Evolutionary conservation across 2,329 filamentous ascomycete species (phyloP).

Genomic region (Lizonia empirigonia): DNA sequence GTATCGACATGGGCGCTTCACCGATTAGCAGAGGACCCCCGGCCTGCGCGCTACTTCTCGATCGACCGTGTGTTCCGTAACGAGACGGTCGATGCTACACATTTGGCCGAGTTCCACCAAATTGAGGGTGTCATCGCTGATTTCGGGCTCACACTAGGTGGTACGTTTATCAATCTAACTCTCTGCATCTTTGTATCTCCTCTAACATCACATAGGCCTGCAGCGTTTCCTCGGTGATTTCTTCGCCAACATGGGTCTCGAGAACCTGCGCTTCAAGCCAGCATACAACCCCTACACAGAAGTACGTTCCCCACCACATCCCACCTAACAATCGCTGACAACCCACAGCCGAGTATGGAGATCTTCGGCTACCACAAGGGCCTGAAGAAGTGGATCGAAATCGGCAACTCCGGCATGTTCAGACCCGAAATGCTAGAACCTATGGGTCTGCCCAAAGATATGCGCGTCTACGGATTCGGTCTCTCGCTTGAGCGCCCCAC

Average conservation of each 20-base stretch:
- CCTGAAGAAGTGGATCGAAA: constrained; percentile 74
- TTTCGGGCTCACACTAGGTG: constrained; percentile 89
- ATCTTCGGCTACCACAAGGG: constrained; percentile 93
- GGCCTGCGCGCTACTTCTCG: constrained; percentile 94
- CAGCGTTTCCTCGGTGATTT: constrained; percentile 96
- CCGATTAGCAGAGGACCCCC: constrained; percentile 81
- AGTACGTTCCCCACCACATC: constrained; percentile 17
- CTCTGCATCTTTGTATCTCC: not conserved
- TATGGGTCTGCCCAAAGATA: constrained; percentile 89
- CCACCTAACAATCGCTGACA: not conserved
- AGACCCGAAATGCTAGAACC: constrained; percentile 94
- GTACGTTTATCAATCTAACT: constrained; percentile 41
- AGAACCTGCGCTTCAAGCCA: constrained; percentile 89
- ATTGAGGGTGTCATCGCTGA: constrained; percentile 98
- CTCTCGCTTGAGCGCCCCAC: constrained; percentile 91
- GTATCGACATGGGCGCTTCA: constrained; percentile 90
- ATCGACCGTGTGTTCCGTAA: constrained; percentile 99
- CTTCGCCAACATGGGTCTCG: constrained; percentile 94
- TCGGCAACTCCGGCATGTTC: constrained; percentile 99
- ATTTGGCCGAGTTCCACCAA: constrained; percentile 97
- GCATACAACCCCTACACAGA: constrained; percentile 84
- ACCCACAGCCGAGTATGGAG: constrained; percentile 75
- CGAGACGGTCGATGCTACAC: constrained; percentile 94
- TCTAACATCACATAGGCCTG: constrained; percentile 51
- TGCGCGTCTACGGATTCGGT: constrained; percentile 94